Percentiles rank a stretch among this genome's conserved stretches.
phyloP scores from a whole-genome alignment of 169 alveolate species.

The Theileria orientalis region DNA sequence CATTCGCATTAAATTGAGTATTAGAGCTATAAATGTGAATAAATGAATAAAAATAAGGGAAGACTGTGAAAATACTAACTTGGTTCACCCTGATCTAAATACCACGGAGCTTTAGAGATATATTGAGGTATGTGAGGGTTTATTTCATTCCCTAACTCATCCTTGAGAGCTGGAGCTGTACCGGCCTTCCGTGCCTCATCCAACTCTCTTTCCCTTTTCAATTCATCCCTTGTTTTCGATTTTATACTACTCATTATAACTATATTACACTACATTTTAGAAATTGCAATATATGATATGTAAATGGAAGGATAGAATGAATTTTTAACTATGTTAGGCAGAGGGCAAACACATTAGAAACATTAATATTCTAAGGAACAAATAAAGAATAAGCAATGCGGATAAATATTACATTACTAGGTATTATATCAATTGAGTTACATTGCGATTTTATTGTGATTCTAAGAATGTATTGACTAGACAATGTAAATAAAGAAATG shows the following conservation, averaged over 20 bases:
- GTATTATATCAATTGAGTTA: no score
- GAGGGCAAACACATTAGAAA: no score
- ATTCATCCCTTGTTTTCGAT: conserved; percentile 65
- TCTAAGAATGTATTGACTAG: no score
- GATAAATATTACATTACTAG: no score
- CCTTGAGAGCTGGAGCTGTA: conserved; percentile 63
- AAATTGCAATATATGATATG: neutral
- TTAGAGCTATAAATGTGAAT: neutral
- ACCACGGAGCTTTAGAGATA: conserved; percentile 87
- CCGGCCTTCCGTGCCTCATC: conserved; percentile 71
- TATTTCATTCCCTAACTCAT: conserved; percentile 70
- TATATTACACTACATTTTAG: conserved; percentile 5
- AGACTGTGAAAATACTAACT: conserved; percentile 31
- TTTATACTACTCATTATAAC: conserved; percentile 49
- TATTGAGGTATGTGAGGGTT: conserved; percentile 86
- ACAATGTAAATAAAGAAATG: no score
- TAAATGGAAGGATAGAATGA: no score
- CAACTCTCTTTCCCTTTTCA: conserved; percentile 63
- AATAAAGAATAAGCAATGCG: no score
- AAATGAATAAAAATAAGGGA: neutral
- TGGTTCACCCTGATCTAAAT: conserved; percentile 71
- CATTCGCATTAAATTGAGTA: neutral
- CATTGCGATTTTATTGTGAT: no score
- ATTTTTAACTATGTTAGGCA: no score
- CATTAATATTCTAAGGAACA: no score